A percentile compares a stretch with the other conserved stretches of the same genome.
phyloP scores from a whole-genome alignment of 306 rosid genomes.

The Prunus mira region DNA sequence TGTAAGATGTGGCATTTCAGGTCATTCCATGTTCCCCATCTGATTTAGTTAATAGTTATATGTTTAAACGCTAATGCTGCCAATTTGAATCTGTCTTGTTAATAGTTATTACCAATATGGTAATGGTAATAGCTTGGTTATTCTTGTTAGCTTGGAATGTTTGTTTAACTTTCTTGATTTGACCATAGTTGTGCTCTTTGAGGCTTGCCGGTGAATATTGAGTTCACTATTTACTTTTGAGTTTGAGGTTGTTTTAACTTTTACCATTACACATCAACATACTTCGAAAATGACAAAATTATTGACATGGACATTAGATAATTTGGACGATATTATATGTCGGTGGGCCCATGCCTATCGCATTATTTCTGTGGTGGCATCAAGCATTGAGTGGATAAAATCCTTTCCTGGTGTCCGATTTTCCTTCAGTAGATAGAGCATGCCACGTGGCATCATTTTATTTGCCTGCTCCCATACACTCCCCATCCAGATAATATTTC shows the following conservation, averaged over 20 bases:
- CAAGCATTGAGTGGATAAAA: not conserved
- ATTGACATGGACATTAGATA: not conserved
- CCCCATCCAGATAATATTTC: constrained; percentile 49
- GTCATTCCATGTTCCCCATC: not conserved
- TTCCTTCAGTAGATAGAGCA: constrained; percentile 41
- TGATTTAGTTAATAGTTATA: not conserved
- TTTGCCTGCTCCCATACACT: constrained; percentile 36
- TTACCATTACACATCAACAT: too few relatives aligned
- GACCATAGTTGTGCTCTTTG: not conserved
- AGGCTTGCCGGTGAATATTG: not conserved
- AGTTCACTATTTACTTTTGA: not conserved
- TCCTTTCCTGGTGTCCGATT: constrained; percentile 34
- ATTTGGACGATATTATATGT: not conserved
- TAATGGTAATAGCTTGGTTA: not conserved
- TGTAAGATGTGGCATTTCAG: not conserved
- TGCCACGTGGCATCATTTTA: constrained; percentile 52
- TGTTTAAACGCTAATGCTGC: not conserved
- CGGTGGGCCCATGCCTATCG: constrained; percentile 29
- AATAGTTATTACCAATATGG: too few relatives aligned
- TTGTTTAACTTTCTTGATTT: not conserved
- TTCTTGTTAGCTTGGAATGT: not conserved
- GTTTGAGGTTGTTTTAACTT: not conserved
- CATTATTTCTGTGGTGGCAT: constrained; percentile 11
- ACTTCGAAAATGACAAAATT: not conserved
- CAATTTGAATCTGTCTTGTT: too few relatives aligned